Evolutionary conservation across 2,329 filamentous ascomycete genomes (phyloP).

Genomic region (Venturia nashicola): DNA sequence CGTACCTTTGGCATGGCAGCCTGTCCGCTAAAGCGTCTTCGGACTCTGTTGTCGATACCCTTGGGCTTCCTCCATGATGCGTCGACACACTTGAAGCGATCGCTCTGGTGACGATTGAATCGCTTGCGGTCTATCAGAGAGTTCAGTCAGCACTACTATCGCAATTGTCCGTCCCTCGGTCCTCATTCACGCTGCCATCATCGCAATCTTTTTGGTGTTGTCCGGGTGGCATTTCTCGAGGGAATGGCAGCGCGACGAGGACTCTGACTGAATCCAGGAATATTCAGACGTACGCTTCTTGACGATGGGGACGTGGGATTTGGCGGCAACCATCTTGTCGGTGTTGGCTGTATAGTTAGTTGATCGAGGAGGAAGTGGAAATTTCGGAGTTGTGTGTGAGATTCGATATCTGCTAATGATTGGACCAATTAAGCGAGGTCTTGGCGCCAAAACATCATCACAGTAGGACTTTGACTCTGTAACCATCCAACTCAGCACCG

Average conservation of each 20-base stretch:
- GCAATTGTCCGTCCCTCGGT: not conserved
- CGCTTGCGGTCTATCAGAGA: slow-evolving; percentile 62
- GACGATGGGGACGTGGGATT: slow-evolving; percentile 98
- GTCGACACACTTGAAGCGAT: slow-evolving; percentile 87
- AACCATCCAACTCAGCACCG: no score
- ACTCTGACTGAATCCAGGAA: not conserved
- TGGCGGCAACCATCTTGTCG: slow-evolving; percentile 76
- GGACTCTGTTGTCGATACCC: slow-evolving; percentile 98
- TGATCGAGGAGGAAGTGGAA: not conserved
- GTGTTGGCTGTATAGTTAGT: not conserved
- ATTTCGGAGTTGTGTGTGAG: not conserved
- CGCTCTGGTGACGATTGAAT: slow-evolving; percentile 96
- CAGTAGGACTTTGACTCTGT: no score
- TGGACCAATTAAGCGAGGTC: no score
- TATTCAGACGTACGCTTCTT: slow-evolving; percentile 86
- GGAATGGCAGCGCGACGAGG: not conserved
- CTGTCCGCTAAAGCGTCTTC: slow-evolving; percentile 93
- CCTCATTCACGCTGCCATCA: not conserved
- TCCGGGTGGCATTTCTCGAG: not conserved
- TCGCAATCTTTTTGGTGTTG: not conserved
- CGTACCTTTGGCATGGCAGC: slow-evolving; percentile 96
- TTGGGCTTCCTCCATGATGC: slow-evolving; percentile 98
- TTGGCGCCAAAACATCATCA: no score
- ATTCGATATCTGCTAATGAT: no score
- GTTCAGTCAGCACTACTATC: not conserved